A percentile compares a stretch with the other conserved stretches of the same genome.
Evolutionary conservation across 2,329 filamentous ascomycete genomes (phyloP).

Genomic region (Talaromyces sp.): DNA sequence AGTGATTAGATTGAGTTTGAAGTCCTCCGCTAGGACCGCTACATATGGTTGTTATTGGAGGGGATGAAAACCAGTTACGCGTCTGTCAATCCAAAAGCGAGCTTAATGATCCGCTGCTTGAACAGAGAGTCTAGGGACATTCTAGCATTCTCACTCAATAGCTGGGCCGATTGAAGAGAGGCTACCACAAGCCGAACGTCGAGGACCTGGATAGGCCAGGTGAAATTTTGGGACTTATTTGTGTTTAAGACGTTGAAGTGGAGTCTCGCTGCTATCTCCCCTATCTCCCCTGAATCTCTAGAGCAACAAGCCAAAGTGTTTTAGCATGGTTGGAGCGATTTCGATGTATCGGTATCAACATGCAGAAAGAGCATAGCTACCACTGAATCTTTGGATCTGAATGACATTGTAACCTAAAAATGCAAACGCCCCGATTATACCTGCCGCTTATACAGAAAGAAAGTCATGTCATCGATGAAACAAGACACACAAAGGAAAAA

Average conservation of each 20-base stretch:
- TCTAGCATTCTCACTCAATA: too few relatives aligned
- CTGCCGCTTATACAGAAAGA: not conserved
- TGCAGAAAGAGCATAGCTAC: not conserved
- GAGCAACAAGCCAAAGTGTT: not conserved
- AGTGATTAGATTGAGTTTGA: constrained; percentile 1
- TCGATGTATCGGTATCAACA: too few relatives aligned
- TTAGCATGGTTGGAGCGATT: not conserved
- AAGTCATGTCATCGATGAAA: not conserved
- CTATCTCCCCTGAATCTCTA: not conserved
- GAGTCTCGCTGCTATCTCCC: not conserved
- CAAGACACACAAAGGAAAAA: not conserved
- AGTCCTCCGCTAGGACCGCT: not conserved
- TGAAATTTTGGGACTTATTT: not conserved
- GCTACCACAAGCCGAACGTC: not conserved
- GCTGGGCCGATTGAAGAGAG: not conserved
- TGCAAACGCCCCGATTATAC: constrained; percentile 7
- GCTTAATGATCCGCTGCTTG: not conserved
- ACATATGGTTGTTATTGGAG: not conserved
- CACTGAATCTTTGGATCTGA: not conserved
- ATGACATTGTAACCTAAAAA: constrained; percentile 3
- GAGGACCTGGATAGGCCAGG: not conserved
- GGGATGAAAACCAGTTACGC: not conserved
- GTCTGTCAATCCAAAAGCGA: not conserved
- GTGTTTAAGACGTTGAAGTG: too few relatives aligned
- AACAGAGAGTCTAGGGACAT: not conserved